Conservation (phyloP, 139 green algal species). For the Tetraselmis striata region DNA sequence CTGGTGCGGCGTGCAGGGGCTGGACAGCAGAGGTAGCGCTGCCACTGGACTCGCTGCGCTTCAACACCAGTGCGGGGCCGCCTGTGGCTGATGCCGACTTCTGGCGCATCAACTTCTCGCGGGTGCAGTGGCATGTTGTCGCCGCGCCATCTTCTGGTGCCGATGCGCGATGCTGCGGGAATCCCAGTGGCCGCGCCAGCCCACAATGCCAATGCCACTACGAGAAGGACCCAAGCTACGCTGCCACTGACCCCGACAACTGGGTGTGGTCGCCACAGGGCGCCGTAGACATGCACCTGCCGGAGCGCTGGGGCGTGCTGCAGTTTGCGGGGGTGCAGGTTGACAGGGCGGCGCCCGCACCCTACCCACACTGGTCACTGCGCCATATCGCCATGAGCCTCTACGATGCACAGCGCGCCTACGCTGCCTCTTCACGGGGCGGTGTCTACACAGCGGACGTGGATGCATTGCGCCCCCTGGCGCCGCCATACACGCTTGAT, state of each 20-base stretch:
- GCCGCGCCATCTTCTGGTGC: too few relatives aligned
- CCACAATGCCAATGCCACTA: neutral
- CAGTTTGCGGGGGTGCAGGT: constrained; percentile 10
- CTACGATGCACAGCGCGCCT: neutral
- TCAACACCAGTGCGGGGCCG: neutral
- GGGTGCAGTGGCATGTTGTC: constrained; percentile 23
- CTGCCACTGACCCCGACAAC: constrained; percentile 10
- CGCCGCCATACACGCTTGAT: neutral
- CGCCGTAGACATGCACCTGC: constrained; percentile 26
- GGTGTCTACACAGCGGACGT: neutral
- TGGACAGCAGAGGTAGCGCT: neutral
- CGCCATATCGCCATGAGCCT: neutral
- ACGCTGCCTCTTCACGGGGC: neutral
- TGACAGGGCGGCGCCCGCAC: neutral
- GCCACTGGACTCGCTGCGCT: neutral
- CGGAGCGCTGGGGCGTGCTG: constrained; percentile 27
- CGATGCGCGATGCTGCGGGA: too few relatives aligned
- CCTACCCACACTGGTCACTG: neutral
- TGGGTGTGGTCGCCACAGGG: constrained; percentile 30
- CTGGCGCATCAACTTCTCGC: constrained; percentile 31
- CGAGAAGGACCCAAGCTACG: neutral
- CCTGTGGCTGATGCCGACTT: neutral
- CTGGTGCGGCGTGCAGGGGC: neutral
- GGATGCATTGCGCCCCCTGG: neutral
- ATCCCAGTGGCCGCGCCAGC: too few relatives aligned